phyloP scores from a whole-genome alignment of 345 rosid genomes.

The Eucalyptus regnans region DNA sequence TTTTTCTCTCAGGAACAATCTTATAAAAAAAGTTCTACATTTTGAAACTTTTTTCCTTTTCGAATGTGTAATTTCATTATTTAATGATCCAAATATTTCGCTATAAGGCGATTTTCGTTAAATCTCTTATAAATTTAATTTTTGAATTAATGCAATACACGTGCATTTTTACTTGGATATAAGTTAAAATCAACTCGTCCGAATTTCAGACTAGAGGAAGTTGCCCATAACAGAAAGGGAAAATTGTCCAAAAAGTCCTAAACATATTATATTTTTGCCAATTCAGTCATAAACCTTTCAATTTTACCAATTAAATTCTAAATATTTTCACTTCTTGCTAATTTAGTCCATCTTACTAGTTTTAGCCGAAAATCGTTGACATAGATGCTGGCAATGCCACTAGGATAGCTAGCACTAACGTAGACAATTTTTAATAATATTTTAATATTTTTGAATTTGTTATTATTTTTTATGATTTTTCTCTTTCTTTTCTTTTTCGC shows the following conservation, averaged over 20 bases:
- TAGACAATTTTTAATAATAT: no score
- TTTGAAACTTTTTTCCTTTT: background rate
- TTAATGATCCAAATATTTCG: background rate
- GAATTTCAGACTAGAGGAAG: background rate
- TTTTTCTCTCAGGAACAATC: background rate
- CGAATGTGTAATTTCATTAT: no score
- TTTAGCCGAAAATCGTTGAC: accelerated
- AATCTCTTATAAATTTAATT: background rate
- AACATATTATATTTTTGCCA: accelerated
- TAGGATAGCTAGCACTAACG: accelerated
- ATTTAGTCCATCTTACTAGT: accelerated
- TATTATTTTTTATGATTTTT: no score
- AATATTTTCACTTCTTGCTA: no score
- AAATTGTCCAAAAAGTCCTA: no score
- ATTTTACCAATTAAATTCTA: accelerated
- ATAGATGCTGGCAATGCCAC: accelerated
- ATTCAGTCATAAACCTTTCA: accelerated
- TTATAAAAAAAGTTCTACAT: no score
- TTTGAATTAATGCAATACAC: background rate
- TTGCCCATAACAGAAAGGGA: background rate
- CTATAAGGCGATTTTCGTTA: background rate
- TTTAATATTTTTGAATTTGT: no score
- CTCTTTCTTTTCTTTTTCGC: no score
- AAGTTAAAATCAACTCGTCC: background rate
- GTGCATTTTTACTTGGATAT: background rate